These are phyloP conservation scores for Ustilago bromivora DNA, from an alignment of 1,284 basidiomycete species.

Conservation along the genomic window DNA sequence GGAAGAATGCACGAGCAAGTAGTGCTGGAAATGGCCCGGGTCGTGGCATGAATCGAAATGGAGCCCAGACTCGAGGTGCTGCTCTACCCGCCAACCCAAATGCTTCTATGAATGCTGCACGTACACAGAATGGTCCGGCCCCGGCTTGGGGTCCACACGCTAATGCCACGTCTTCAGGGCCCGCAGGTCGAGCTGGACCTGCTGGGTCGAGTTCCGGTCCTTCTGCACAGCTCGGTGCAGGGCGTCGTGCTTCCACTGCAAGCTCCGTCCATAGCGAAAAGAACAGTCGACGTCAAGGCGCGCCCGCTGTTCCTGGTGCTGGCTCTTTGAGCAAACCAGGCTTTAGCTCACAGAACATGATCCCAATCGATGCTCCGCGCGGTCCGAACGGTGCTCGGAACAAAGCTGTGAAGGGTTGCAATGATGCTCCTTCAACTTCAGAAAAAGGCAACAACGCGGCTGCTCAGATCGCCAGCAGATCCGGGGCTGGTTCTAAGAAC, in stretches of 20 bases:
- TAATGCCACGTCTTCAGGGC: background rate
- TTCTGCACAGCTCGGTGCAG: slow-evolving; percentile 5
- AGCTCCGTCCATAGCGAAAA: slow-evolving; percentile 41
- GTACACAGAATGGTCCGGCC: slow-evolving; percentile 19
- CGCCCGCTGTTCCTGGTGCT: background rate
- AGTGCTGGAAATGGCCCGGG: slow-evolving; percentile 6
- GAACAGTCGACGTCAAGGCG: slow-evolving; percentile 9
- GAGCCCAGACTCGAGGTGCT: slow-evolving; percentile 22
- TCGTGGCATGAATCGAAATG: slow-evolving; percentile 23
- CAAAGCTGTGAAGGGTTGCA: slow-evolving; percentile 13
- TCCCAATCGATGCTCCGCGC: slow-evolving; percentile 40
- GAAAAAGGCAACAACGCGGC: slow-evolving; percentile 1
- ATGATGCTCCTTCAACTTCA: background rate
- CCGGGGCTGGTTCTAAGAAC: background rate
- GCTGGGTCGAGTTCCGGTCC: background rate
- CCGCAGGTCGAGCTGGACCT: background rate
- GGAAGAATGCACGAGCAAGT: slow-evolving; percentile 8
- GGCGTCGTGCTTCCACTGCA: slow-evolving; percentile 25
- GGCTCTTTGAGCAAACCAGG: slow-evolving; percentile 21
- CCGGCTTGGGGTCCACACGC: slow-evolving; percentile 1
- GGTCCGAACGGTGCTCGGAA: slow-evolving; percentile 31
- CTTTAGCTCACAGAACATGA: slow-evolving; percentile 40
- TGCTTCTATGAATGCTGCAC: slow-evolving; percentile 21
- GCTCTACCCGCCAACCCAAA: slow-evolving; percentile 31
- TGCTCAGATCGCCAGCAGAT: slow-evolving; percentile 1